These are phyloP conservation scores for Choanephora cucurbitarum DNA, from an alignment of 371 early-diverging fungal species.

Conservation along the genomic window DNA sequence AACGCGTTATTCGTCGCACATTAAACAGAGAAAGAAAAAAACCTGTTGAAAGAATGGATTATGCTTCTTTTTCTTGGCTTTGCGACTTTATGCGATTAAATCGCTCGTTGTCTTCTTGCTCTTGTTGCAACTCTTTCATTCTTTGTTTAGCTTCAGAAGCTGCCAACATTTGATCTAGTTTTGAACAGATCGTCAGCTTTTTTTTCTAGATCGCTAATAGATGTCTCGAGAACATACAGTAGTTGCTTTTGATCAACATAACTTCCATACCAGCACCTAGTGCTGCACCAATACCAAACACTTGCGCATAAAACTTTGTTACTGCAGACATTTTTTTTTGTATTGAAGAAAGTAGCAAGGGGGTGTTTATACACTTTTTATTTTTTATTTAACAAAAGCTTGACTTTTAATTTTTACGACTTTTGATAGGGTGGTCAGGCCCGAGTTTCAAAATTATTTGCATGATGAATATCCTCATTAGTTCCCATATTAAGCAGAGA, in stretches of 20 bases:
- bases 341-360: constrained; percentile 5
- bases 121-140: constrained; percentile 39
- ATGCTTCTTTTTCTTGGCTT: not conserved
- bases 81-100: constrained; percentile 21
- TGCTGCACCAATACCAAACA: constrained; percentile 41
- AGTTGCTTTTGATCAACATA: constrained; percentile 47
- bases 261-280: constrained; percentile 47
- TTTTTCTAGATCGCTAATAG: not conserved
- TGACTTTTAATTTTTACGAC: not conserved
- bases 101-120: constrained; percentile 40
- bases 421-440: not conserved
- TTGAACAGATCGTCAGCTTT: not conserved
- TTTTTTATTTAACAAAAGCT: not conserved
- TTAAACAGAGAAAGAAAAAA: not conserved
- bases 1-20: not conserved
- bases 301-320: constrained; percentile 38
- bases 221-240: constrained; percentile 32
- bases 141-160: constrained; percentile 50
- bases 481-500: constrained; percentile 7
- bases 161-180: constrained; percentile 49
- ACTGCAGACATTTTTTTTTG: constrained; percentile 16
- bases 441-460: constrained; percentile 1
- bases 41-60: not conserved
- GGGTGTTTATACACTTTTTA: not conserved
- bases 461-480: constrained; percentile 1